Percentiles rank a stretch among this genome's conserved stretches.
Evolutionary conservation across 2,329 filamentous ascomycete genomes (phyloP).

Genomic region (Phialophora chinensis): DNA sequence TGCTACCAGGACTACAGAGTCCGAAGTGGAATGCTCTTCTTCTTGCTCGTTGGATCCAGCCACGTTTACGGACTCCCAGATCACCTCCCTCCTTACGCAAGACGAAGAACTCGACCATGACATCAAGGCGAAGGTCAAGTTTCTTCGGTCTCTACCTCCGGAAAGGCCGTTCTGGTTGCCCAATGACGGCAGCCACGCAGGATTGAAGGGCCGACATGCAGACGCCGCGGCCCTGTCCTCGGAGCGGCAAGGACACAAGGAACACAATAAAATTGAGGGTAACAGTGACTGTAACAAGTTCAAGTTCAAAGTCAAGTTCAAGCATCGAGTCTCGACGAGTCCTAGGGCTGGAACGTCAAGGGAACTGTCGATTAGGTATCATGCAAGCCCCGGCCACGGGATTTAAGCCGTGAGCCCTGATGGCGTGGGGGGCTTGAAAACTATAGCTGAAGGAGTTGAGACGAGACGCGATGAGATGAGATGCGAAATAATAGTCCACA

Average conservation of each 20-base stretch:
- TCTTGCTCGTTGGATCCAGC: background rate
- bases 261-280: background rate
- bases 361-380: background rate
- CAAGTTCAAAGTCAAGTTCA: background rate
- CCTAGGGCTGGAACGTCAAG: background rate
- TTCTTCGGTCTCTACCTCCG: constrained; percentile 8
- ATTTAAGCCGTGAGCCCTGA: background rate
- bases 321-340: background rate
- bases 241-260: background rate
- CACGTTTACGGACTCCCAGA: background rate
- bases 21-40: background rate
- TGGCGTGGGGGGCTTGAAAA: background rate
- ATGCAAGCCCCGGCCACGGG: background rate
- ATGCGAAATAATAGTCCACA: background rate
- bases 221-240: background rate
- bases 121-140: background rate
- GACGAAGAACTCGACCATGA: background rate
- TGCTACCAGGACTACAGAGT: background rate
- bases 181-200: background rate
- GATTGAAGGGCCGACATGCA: background rate
- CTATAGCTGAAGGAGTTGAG: background rate
- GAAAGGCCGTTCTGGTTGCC: background rate
- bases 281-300: background rate
- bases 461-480: background rate
- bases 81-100: background rate